phyloP scores from a whole-genome alignment of 2,329 filamentous ascomycete genomes.

The Dryadomyces sulphureus region DNA sequence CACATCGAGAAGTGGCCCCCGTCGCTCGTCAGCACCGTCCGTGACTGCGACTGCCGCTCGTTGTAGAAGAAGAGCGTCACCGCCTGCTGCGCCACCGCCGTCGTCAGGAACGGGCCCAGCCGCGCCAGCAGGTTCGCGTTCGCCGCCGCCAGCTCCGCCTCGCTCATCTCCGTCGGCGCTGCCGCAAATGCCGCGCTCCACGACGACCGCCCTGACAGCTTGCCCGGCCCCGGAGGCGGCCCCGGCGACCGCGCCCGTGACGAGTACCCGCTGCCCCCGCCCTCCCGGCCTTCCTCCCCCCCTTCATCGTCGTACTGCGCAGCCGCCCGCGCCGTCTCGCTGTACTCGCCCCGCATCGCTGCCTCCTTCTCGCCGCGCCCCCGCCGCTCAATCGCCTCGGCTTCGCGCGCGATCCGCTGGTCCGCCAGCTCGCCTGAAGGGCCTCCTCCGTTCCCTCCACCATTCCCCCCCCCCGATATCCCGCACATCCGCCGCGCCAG shows the following conservation, averaged over 20 bases:
- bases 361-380: constrained; percentile 58
- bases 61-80: constrained; percentile 96
- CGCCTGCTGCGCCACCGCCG: constrained; percentile 58
- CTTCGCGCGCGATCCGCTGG: constrained; percentile 58
- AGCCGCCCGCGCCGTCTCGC: constrained; percentile 37
- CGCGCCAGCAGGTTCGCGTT: constrained; percentile 82
- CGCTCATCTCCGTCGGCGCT: constrained; percentile 41
- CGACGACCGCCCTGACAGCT: constrained; percentile 22
- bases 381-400: constrained; percentile 57
- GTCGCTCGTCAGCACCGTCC: constrained; percentile 73
- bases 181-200: background rate
- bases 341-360: constrained; percentile 59
- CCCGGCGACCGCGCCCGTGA: background rate
- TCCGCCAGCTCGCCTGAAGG: constrained; percentile 27
- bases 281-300: constrained; percentile 4
- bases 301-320: constrained; percentile 18
- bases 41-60: constrained; percentile 63
- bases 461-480: constrained; percentile 43
- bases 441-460: constrained; percentile 8
- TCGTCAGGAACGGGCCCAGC: constrained; percentile 79
- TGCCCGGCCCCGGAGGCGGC: background rate
- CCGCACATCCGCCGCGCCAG: constrained; percentile 79
- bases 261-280: background rate
- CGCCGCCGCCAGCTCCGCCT: constrained; percentile 61
- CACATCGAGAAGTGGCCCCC: constrained; percentile 76